Evolutionary conservation across 176 grass and related monocot genomes (phyloP).

Genomic region (Poa pratensis): DNA sequence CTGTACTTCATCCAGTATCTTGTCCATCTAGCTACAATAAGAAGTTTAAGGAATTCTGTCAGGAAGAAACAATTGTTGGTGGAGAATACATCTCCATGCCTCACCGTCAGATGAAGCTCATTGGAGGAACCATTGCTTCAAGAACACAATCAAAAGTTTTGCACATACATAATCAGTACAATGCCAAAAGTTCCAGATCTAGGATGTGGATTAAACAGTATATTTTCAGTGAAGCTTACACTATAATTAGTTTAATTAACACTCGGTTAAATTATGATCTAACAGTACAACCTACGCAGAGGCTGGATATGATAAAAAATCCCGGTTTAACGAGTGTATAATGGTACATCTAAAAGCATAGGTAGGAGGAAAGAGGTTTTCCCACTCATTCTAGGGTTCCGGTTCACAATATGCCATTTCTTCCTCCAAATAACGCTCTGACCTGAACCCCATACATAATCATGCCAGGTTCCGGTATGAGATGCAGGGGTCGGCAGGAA

Average conservation of each 20-base stretch:
- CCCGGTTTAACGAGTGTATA: not conserved
- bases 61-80: constrained; percentile 35
- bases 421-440: not conserved
- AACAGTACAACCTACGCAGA: not conserved
- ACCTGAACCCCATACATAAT: not conserved
- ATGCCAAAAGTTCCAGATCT: not conserved
- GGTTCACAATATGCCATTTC: not conserved
- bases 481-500: not conserved
- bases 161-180: constrained; percentile 28
- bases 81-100: constrained; percentile 30
- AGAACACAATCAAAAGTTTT: constrained; percentile 42
- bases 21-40: constrained; percentile 81
- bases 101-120: constrained; percentile 43
- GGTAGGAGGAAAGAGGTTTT: not conserved
- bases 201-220: not conserved
- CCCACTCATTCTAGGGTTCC: not conserved
- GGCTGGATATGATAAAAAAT: constrained; percentile 6
- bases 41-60: constrained; percentile 54
- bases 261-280: not conserved
- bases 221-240: not conserved
- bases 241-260: not conserved
- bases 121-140: constrained; percentile 11
- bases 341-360: not conserved
- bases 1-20: constrained; percentile 64
- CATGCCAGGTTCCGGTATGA: not conserved